Evolutionary conservation across 169 alveolate genomes (phyloP).

Genomic region (Plasmodium malariae): DNA sequence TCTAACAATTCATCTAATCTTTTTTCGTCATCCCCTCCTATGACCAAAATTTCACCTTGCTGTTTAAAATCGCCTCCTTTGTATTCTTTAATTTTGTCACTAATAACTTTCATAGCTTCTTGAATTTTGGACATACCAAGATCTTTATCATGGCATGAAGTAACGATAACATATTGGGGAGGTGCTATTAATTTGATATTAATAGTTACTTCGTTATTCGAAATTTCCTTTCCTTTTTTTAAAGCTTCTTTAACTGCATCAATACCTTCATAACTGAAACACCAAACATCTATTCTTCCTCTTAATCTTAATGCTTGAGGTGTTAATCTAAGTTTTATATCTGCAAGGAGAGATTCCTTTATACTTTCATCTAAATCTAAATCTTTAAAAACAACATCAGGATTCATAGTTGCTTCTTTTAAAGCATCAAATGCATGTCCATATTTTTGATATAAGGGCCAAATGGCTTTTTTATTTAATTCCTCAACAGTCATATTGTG

Average conservation of each 20-base stretch:
- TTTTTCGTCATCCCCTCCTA: conserved; percentile 93
- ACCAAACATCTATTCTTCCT: conserved; percentile 95
- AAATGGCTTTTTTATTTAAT: conserved; percentile 92
- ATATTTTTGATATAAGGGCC: conserved; percentile 97
- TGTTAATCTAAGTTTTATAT: conserved; percentile 90
- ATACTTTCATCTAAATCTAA: conserved; percentile 89
- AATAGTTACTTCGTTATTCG: conserved; percentile 78
- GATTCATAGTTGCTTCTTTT: conserved; percentile 94
- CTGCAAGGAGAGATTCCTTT: conserved; percentile 89
- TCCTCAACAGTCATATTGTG: conserved; percentile 92
- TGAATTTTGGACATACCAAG: conserved; percentile 89
- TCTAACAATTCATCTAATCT: conserved; percentile 88
- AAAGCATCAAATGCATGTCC: conserved; percentile 97
- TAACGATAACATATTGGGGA: conserved; percentile 93
- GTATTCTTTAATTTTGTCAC: conserved; percentile 86
- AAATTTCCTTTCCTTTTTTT: conserved; percentile 79
- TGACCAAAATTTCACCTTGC: conserved; percentile 89
- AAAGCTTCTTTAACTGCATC: conserved; percentile 97
- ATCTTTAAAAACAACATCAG: conserved; percentile 92
- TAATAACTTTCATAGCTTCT: conserved; percentile 89
- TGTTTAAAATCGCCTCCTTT: conserved; percentile 93
- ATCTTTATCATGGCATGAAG: conserved; percentile 93
- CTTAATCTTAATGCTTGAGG: conserved; percentile 94
- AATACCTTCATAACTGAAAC: conserved; percentile 96
- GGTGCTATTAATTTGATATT: conserved; percentile 93